phyloP scores from a whole-genome alignment of 2,329 filamentous ascomycete genomes.

The Fonsecaea nubica region DNA sequence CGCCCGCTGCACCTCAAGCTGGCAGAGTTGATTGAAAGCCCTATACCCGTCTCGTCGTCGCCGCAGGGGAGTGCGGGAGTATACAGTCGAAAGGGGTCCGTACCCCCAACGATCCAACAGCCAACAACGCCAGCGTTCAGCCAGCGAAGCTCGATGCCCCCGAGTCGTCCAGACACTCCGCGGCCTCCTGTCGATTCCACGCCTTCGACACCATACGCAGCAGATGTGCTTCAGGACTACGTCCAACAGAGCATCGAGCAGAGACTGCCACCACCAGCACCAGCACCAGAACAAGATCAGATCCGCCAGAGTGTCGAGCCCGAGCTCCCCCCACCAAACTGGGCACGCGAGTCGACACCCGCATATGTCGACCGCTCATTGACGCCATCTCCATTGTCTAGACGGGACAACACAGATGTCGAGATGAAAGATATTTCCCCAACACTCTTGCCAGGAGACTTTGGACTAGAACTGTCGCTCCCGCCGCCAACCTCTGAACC shows the following conservation, averaged over 20 bases:
- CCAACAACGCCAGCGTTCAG: background rate
- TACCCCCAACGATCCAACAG: background rate
- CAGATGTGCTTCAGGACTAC: constrained; percentile 21
- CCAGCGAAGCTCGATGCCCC: background rate
- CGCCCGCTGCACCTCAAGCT: background rate
- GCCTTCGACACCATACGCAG: constrained; percentile 8
- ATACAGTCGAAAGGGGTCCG: constrained; percentile 4
- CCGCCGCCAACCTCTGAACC: constrained; percentile 12
- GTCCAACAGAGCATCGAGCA: constrained; percentile 28
- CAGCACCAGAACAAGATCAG: background rate
- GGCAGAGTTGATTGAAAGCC: background rate
- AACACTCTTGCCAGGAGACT: background rate
- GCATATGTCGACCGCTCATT: constrained; percentile 34
- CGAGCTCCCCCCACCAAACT: constrained; percentile 24
- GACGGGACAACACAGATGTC: constrained; percentile 18
- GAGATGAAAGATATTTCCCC: constrained; percentile 25
- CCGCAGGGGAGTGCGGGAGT: background rate
- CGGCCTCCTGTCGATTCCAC: constrained; percentile 16
- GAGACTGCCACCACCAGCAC: constrained; percentile 3
- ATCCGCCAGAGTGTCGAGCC: constrained; percentile 36
- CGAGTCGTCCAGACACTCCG: constrained; percentile 26
- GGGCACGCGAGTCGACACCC: constrained; percentile 29
- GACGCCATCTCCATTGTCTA: constrained; percentile 35
- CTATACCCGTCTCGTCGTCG: background rate
- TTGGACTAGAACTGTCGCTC: constrained; percentile 16